Base-by-base conservation (phyloP, 2,329 filamentous ascomycete genomes). In the Trichophyton equinum region DNA sequence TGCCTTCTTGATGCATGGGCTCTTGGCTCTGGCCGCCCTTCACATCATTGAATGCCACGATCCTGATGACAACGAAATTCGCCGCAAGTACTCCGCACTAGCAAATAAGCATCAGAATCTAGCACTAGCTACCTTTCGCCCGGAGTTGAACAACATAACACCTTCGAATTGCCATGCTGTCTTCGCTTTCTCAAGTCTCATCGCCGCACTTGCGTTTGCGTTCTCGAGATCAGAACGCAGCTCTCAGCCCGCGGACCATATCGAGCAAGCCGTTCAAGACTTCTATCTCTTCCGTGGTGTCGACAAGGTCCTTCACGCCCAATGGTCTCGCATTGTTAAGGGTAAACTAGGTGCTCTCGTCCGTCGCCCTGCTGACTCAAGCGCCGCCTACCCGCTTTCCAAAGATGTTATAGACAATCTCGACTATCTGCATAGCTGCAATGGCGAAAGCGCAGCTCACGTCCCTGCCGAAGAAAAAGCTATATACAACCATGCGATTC, bases 181-280 rank as follows among this genome's bases (percentile, higher is more conserved):
- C 15, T 72, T 73, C 53, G 67, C 68, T 15, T 69, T 72, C 38
- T 69, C 69, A 3, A 64, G 61, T 33, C 58, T 73, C 38, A 67
- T 71, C n/a, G 68, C 70, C 6, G 66, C 70, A 18, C 63, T 71
- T 30, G 68, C 69, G 15, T 71, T 71, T 61, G 70, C 67, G 2
- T 68, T 65, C 38, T 64, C 68, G 25, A 64, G 64, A 38, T 61
- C 61, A 18, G 62, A 63, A 9, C 66, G 65, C 56, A 63, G 58
- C 22, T 58, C 64, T 15, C 62, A 61, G 18, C 38, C 63, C 22
- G 57, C 64, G 33, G 64, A 65, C 46, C 64, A 66, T 3, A 65
- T 70, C 3, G 62, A 63, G n/a, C 67, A 69, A 49, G 64, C 69
- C 22, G 60, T 69, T 27, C 64, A 68, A 55, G 65, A 68, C 36